Evolutionary conservation across 1,284 basidiomycete species (phyloP), one percentile per base, ranked within the genome.

Genomic region (Trametes versicolor): DNA sequence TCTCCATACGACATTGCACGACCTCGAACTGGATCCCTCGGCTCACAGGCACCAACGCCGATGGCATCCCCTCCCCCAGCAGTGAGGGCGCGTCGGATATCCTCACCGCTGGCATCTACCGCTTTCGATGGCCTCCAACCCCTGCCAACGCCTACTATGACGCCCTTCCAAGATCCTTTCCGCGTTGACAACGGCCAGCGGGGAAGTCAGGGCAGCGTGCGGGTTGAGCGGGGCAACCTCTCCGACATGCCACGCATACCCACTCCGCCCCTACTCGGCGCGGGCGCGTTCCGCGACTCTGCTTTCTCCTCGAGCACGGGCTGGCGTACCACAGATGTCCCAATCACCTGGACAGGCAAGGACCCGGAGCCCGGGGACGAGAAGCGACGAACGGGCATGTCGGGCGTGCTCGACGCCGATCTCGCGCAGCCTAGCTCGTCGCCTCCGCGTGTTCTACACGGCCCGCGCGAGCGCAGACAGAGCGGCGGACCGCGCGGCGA

Each of bases 241-340:
- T 53, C 67, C 21, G 68, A 72, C 55, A 59, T 63, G 32, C 69
- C 69, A 27, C 69, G 72, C 41, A 71, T 70, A 9, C 72, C 72
- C 21, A 77, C 76, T 8, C 77, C 76, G 6, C 76, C 74, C 23
- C 75, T 79, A 13, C 75, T 79, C 21, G 65, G 73, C n/a, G 70
- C 78, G 29, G 74, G 70, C 12, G 74, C 74, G 12, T 80, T 80
- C 71, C 76, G 79, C 43, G 78, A 80, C 62, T 80, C 79, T 27
- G 74, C 77, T n/a, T 73, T 76, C 52, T 76, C 77, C 27, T 75
- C 74, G 5, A 71, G 68, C 62, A 75, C 75, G 6, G 73, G 70
- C 13, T 67, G 69, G 63, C 71, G 72, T 56, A 75, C 74, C 12
- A 70, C 65, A 41, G 77, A 79, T 21, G 67, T 78, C 19, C 76